phyloP scores from a whole-genome alignment of 306 rosid genomes.

The Astragalus glycyphyllos region DNA sequence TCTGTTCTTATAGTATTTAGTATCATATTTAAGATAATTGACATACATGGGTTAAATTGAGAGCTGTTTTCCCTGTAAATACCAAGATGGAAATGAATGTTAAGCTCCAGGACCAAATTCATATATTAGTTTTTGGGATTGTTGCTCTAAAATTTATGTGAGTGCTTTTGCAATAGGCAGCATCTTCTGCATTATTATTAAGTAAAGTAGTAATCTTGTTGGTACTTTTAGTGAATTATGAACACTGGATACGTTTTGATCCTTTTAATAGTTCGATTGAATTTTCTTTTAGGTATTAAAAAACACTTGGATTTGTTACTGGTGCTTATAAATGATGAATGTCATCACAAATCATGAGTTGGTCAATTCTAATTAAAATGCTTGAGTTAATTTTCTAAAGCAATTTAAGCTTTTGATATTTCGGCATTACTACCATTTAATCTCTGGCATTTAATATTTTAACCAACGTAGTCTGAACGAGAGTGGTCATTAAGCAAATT shows the following conservation, averaged over 20 bases:
- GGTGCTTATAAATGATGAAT: constrained; percentile 28
- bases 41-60: background rate
- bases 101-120: background rate
- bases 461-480: background rate
- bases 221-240: background rate
- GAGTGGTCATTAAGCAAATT: constrained; percentile 7
- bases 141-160: constrained; percentile 19
- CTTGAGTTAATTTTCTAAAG: background rate
- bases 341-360: constrained; percentile 21
- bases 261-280: no score
- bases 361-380: constrained; percentile 12
- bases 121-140: constrained; percentile 17
- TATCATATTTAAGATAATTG: no score
- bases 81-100: background rate
- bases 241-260: no score
- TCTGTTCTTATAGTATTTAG: background rate
- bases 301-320: constrained; percentile 3
- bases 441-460: constrained; percentile 6
- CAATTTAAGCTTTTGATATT: constrained; percentile 24
- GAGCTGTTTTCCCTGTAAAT: background rate
- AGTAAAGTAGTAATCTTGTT: constrained; percentile 19
- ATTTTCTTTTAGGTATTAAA: no score
- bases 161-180: constrained; percentile 6
- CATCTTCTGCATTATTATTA: constrained; percentile 9
- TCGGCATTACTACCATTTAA: constrained; percentile 7